Conservation (phyloP, 345 rosid species). For the Melaleuca alternifolia region DNA sequence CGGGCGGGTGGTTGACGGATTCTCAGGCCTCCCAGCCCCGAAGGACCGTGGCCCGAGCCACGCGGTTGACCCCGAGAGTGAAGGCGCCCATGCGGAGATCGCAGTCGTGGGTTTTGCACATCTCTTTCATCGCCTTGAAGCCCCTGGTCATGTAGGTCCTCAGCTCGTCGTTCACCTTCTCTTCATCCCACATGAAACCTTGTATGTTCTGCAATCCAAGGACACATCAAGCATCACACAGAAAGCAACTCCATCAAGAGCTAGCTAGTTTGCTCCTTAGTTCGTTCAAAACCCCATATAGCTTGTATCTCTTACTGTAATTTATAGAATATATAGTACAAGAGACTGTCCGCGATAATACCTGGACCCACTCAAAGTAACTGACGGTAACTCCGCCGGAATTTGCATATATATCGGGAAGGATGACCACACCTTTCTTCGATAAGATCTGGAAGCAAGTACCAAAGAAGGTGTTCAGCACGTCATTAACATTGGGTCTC, state of each 20-base stretch:
- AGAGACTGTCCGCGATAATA: slow-evolving; percentile 3
- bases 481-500: not conserved
- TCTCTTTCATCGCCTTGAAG: slow-evolving; percentile 70
- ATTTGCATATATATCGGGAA: slow-evolving; percentile 93
- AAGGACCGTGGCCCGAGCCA: slow-evolving; percentile 77
- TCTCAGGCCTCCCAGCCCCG: slow-evolving; percentile 88
- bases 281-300: not conserved
- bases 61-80: slow-evolving; percentile 92
- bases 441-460: slow-evolving; percentile 40
- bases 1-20: not conserved
- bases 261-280: not conserved
- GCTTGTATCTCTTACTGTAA: not conserved
- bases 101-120: slow-evolving; percentile 76
- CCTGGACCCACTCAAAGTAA: slow-evolving; percentile 99
- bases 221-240: not conserved
- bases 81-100: slow-evolving; percentile 99
- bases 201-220: slow-evolving; percentile 65
- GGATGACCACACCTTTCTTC: slow-evolving; percentile 85
- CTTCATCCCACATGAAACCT: slow-evolving; percentile 97
- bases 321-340: not conserved
- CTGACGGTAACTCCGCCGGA: slow-evolving; percentile 98
- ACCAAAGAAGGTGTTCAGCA: not conserved
- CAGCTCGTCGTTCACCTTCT: slow-evolving; percentile 76
- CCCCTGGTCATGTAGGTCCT: slow-evolving; percentile 72
- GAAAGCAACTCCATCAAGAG: not conserved